Percentiles rank a stretch among this genome's conserved stretches.
Conservation (phyloP, 495 filamentous ascomycete genomes). For the Neurospora africana region DNA sequence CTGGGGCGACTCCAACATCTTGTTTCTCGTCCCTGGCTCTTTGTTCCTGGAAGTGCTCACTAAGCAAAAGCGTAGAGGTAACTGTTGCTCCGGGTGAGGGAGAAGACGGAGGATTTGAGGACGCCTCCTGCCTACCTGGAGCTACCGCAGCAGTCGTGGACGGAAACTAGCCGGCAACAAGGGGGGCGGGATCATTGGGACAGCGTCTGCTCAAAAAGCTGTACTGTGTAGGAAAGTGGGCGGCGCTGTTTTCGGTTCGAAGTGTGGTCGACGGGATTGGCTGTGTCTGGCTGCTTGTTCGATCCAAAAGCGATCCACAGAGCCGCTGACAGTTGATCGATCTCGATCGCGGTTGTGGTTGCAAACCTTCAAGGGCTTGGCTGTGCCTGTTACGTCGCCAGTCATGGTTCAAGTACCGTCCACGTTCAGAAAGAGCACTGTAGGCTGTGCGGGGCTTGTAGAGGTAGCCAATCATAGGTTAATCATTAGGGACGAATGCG, state of each 20-base stretch:
- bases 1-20: not conserved
- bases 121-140: not conserved
- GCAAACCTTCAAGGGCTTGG: not conserved
- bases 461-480: not conserved
- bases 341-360: not conserved
- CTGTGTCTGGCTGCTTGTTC: not conserved
- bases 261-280: not conserved
- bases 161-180: not conserved
- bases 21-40: not conserved
- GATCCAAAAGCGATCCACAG: not conserved
- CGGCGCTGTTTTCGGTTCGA: not conserved
- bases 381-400: not conserved
- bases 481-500: not conserved
- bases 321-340: not conserved
- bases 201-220: not conserved
- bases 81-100: not conserved
- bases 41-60: not conserved
- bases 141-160: not conserved
- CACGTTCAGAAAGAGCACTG: not conserved
- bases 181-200: conserved; percentile 10
- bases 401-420: not conserved
- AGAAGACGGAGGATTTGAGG: not conserved
- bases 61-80: not conserved
- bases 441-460: not conserved
- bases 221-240: not conserved